Evolutionary conservation across 108 stramenopile species (phyloP).

Genomic region (Pseudonitzschia pungens): DNA sequence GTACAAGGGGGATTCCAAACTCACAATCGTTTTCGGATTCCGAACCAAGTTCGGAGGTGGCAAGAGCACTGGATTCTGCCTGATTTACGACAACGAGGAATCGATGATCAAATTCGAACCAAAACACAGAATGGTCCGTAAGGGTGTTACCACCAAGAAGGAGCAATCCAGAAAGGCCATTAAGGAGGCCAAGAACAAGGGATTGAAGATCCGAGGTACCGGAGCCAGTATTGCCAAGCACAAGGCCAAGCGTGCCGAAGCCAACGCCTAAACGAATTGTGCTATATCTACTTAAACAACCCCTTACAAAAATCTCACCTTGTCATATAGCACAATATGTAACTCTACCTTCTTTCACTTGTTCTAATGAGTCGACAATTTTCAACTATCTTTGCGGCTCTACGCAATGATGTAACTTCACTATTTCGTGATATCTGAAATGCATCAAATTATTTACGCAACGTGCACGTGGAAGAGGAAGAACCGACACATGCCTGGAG

Average conservation of each 20-base stretch:
- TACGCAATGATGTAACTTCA: no score
- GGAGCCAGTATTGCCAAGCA: slow-evolving; percentile 97
- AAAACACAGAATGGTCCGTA: slow-evolving; percentile 90
- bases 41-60: slow-evolving; percentile 97
- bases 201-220: slow-evolving; percentile 97
- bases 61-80: slow-evolving; percentile 96
- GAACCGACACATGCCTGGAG: no score
- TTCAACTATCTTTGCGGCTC: no score
- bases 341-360: background rate
- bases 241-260: slow-evolving; percentile 99
- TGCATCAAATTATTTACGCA: no score
- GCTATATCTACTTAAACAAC: slow-evolving; percentile 1
- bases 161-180: slow-evolving; percentile 96
- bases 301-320: background rate
- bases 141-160: slow-evolving; percentile 83
- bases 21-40: slow-evolving; percentile 93
- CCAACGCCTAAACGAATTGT: slow-evolving; percentile 58
- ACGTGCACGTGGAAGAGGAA: no score
- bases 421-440: no score
- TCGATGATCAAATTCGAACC: slow-evolving; percentile 96
- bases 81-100: slow-evolving; percentile 97
- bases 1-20: slow-evolving; percentile 92
- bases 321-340: no score
- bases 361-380: no score
- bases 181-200: slow-evolving; percentile 99